A percentile compares a stretch with the other conserved stretches of the same genome.
phyloP scores from a whole-genome alignment of 495 filamentous ascomycete genomes.

The Aspergillus conjunctus region DNA sequence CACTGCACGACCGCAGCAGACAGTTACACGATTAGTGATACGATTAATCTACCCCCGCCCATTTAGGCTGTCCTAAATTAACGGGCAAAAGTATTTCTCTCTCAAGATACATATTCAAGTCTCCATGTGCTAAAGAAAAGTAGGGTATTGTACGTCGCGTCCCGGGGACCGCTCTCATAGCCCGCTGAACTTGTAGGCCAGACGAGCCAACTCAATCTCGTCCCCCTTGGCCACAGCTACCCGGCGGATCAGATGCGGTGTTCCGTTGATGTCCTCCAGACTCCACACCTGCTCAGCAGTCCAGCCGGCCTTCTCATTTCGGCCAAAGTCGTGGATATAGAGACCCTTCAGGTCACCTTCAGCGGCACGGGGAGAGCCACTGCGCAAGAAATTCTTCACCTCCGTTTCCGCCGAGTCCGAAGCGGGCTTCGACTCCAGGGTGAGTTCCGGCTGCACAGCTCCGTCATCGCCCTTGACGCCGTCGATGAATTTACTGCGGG shows the following conservation, averaged over 20 bases:
- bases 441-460: conserved; percentile 5
- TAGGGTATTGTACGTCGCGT: neutral
- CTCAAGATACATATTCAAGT: no score
- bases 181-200: conserved; percentile 15
- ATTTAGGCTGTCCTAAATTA: no score
- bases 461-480: conserved; percentile 11
- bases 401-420: neutral
- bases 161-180: neutral
- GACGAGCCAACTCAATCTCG: conserved; percentile 11
- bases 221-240: conserved; percentile 12
- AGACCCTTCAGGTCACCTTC: neutral
- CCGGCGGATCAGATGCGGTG: conserved; percentile 14
- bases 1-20: no score
- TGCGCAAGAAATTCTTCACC: conserved; percentile 9
- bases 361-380: neutral
- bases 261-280: conserved; percentile 9
- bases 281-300: conserved; percentile 21
- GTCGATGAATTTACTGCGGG: conserved; percentile 12
- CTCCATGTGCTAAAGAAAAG: neutral
- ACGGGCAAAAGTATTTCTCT: no score
- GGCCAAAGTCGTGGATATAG: conserved; percentile 19
- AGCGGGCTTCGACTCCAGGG: conserved; percentile 1
- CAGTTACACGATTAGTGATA: no score
- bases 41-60: no score
- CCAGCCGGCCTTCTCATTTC: conserved; percentile 17